Evolutionary conservation across 352 stramenopile genomes (phyloP).

Genomic region (Phytophthora nicotianae): DNA sequence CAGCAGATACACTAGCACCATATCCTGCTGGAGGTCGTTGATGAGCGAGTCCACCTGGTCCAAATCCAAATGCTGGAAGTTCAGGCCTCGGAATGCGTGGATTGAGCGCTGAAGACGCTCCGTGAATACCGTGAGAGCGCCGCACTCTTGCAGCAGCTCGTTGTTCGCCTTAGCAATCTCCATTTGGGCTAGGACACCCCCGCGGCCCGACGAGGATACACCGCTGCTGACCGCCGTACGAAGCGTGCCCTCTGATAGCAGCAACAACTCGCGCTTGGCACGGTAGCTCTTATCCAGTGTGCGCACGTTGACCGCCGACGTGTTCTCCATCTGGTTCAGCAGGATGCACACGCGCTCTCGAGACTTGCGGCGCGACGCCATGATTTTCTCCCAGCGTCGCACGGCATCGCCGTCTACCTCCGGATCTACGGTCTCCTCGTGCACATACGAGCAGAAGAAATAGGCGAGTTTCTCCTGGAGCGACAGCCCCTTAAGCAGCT

Average conservation of each 20-base stretch:
- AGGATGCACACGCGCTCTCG: conserved; percentile 67
- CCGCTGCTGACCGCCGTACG: conserved; percentile 17
- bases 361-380: conserved; percentile 55
- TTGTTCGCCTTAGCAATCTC: conserved; percentile 71
- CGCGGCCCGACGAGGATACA: conserved; percentile 19
- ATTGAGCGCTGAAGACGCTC: conserved; percentile 68
- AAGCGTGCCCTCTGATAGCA: conserved; percentile 63
- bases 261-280: conserved; percentile 69
- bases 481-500: conserved; percentile 48
- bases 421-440: conserved; percentile 54
- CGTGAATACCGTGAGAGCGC: conserved; percentile 68
- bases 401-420: conserved; percentile 58
- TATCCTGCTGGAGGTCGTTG: conserved; percentile 71
- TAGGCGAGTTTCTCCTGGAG: conserved; percentile 77
- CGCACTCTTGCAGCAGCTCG: conserved; percentile 75
- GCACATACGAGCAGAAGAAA: conserved; percentile 79
- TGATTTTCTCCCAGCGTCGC: conserved; percentile 67
- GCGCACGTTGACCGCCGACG: conserved; percentile 57
- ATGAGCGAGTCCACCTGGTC: conserved; percentile 71
- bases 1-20: conserved; percentile 80
- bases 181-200: conserved; percentile 42
- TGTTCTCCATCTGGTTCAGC: conserved; percentile 73
- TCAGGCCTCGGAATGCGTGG: conserved; percentile 67
- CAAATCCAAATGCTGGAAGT: conserved; percentile 76
- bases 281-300: conserved; percentile 75